Base-by-base conservation (phyloP, 1,139 yeast species). In the Yamadazyma atmosphaerica region DNA sequence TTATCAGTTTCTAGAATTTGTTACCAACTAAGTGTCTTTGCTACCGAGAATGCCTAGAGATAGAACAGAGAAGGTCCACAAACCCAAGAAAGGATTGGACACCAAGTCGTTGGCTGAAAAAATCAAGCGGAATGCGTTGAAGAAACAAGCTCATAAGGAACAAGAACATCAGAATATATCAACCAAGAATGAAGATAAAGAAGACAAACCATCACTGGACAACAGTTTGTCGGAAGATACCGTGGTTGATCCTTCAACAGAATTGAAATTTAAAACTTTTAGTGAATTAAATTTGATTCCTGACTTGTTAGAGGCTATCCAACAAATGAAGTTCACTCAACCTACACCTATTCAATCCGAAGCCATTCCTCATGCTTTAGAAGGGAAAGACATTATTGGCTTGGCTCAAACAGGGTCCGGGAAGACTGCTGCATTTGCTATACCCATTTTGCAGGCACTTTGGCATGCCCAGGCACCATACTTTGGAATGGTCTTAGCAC, bases 311-410 rank as follows among this genome's bases (percentile, higher is more conserved):
- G 94, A 88, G 50, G 83, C 97, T 0, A 81, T 94, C 48, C 79
- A 81, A 41, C 73, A 68, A 33, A 63, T 85, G 69, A 81, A 83
- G 45, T 85, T 66, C 55, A 63, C 78, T 17, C 76, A 72, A 45
- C 92, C 92, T 33, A 89, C 98, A 0, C 96, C 98, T 10, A 92
- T 92, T 55, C 98, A 92, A 62, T 77, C 85, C 4, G 90, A 86
- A 60, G 79, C 97, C 7, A 86, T 94, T 43, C 98, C 98, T 0
- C 86, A 86, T 50, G 97, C 97, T 4, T 67, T 92, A 17, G 81
- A 83, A 49, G 97, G 97, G 1, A 79, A 81, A 50, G 94, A 85
- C 63, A 79, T 85, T 41, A 84, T 85, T 51, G 94, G 92, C 11
- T 69, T 85, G 47, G 94, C 94, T 0, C 89, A 83, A 55, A 85